Conservation (phyloP, 108 stramenopile species). For the Discostella pseudostelligera region DNA sequence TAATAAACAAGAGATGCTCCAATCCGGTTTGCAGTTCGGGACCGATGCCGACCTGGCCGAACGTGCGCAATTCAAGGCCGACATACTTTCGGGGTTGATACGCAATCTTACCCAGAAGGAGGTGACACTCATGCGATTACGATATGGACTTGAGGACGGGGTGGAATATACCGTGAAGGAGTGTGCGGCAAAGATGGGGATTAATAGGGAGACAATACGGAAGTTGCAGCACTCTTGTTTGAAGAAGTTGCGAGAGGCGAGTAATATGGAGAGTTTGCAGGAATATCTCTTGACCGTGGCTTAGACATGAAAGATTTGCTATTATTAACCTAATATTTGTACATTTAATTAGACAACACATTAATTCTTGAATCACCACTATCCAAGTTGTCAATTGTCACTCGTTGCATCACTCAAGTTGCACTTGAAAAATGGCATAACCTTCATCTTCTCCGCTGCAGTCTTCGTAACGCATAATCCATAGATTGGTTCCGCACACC, state of each 20-base stretch:
- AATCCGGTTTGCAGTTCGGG: constrained; percentile 20
- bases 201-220: constrained; percentile 65
- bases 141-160: constrained; percentile 81
- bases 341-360: too few species aligned
- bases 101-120: constrained; percentile 65
- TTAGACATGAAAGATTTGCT: constrained; percentile 35
- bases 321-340: not conserved
- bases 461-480: constrained; percentile 35
- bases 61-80: constrained; percentile 68
- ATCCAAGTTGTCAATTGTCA: too few species aligned
- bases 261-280: constrained; percentile 71
- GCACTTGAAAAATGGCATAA: constrained; percentile 36
- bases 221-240: constrained; percentile 64
- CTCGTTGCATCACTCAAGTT: too few species aligned
- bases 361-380: too few species aligned
- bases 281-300: constrained; percentile 83
- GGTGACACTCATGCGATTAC: constrained; percentile 65
- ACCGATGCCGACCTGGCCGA: constrained; percentile 70
- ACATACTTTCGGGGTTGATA: constrained; percentile 70
- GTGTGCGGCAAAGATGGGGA: constrained; percentile 76
- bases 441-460: constrained; percentile 24
- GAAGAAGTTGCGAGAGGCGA: constrained; percentile 74
- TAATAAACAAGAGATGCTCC: constrained; percentile 15
- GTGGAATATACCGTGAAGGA: constrained; percentile 58
- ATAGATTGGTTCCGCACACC: constrained; percentile 36